Evolutionary conservation across 495 filamentous ascomycete genomes (phyloP), one percentile per base, ranked within the genome.

Genomic region (Clohesyomyces aquaticus): DNA sequence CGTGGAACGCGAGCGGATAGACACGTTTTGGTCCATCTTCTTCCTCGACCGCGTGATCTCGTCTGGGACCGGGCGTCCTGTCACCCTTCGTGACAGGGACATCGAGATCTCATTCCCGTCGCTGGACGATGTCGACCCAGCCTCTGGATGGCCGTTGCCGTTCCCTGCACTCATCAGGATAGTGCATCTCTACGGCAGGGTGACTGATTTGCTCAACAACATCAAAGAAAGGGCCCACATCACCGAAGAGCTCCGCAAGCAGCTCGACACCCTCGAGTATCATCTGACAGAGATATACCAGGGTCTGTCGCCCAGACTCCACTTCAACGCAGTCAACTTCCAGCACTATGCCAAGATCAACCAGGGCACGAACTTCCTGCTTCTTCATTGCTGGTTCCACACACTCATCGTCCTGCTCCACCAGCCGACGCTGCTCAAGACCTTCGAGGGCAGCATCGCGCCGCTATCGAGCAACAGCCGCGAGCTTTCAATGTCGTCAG

Each of bases 371-470:
- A 92, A 89, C 48, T 95, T 93, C 61, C 88, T 93, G 55, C 80
- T 95, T n/a, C 78, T 93, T 27, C 91, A 95, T 71, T 91, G 93
- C 71, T 95, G 91, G 91, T 93, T 93, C 68, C 91, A 95, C 68
- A 89, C 91, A 0, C 75, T 93, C 42, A 91, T 95, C 57, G 89
- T 93, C 32, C 79, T 95, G 9, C 80, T 95, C 10, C 89, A 95
- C 70, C 89, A 91, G 61, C 91, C 91, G 1, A 91, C 89, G 0
- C 74, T 94, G 4, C 77, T 94, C 27, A 86, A 91, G 61, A 88
- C 86, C 0, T 90, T 91, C 63, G 89, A 88, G 53, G 87, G 85
- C 18, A 80, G 82, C 25, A 84, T 85, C 27, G 83, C 87, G 55
- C 85, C 88, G 42, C 79, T 93, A 8, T 85, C 89, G 59, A 82